Base-by-base conservation (phyloP, 1,284 basidiomycete species). In the Schizophyllum commune region DNA sequence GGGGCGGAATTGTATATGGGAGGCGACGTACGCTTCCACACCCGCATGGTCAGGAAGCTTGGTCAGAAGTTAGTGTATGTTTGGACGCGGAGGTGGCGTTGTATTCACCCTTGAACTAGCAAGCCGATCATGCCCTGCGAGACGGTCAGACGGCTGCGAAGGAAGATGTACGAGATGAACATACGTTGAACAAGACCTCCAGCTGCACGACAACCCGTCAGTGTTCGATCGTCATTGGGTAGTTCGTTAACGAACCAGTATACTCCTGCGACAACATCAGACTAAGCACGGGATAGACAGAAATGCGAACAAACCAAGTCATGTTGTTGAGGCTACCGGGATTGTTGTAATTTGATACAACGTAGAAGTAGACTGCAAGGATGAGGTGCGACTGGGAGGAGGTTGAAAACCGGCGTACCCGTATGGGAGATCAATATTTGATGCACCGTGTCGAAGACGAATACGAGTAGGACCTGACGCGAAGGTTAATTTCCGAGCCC, bases 151-250 rank as follows among this genome's bases (percentile, higher is more conserved):
- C 56, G 58, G 7, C 52, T 52, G 52, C 33, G 22, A 32, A 21
- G 6, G 55, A 11, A 62, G 54, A 1, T 13, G 52, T 17, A 56
- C 21, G 21, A 52, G 19, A 57, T 6, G 52, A 27, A 53, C 75
- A 62, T 65, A 81, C 81, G 66, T 81, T 83, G 68, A 83, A 82
- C 34, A 83, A 65, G 6, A 83, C 81, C 69, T 83, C 81, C 22
- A 83, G 73, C 79, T 80, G 52, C 52, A 13, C 56, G 32, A 33
- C n/a, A n/a, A n/a, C n/a, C n/a, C n/a, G n/a, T n/a, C n/a, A n/a
- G n/a, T n/a, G n/a, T n/a, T n/a, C n/a, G n/a, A n/a, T n/a, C n/a
- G n/a, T n/a, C n/a, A n/a, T n/a, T n/a, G n/a, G n/a, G n/a, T n/a
- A n/a, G n/a, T n/a, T n/a, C n/a, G n/a, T n/a, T n/a, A n/a, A n/a